A percentile compares a stretch with the other conserved stretches of the same genome.
These are phyloP conservation scores for Mollisiaceae sp. DNA, from an alignment of 2,329 filamentous ascomycete genomes.

Conservation along the genomic window DNA sequence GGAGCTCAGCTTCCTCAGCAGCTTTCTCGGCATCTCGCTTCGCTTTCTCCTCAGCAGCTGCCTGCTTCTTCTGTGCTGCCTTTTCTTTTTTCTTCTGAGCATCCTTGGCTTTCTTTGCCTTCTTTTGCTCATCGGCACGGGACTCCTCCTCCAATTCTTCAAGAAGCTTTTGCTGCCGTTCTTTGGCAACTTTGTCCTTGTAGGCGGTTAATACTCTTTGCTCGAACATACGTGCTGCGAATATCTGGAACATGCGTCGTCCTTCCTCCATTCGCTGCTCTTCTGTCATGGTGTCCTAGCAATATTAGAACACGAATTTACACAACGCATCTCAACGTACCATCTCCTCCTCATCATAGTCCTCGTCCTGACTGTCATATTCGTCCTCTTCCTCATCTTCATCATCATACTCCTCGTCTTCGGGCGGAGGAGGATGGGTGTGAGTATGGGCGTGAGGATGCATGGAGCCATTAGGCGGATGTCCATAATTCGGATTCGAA, in stretches of 20 bases:
- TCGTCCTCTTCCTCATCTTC: constrained; percentile 64
- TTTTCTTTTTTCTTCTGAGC: constrained; percentile 96
- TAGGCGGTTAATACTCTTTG: constrained; percentile 97
- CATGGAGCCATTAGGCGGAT: constrained; percentile 61
- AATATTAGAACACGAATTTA: constrained; percentile 44
- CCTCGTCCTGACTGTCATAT: constrained; percentile 65
- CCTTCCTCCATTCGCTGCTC: constrained; percentile 99
- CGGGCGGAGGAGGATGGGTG: constrained; percentile 73
- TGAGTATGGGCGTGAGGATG: constrained; percentile 54
- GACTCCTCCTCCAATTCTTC: constrained; percentile 90
- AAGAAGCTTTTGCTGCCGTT: constrained; percentile 87
- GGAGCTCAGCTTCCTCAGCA: constrained; percentile 79
- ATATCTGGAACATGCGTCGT: constrained; percentile 98
- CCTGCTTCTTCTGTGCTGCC: constrained; percentile 85
- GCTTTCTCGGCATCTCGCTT: constrained; percentile 87
- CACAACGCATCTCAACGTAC: constrained; percentile 45
- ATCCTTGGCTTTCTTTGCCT: constrained; percentile 92
- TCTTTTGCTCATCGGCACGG: constrained; percentile 75
- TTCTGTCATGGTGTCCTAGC: constrained; percentile 92
- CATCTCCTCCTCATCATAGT: constrained; percentile 81
- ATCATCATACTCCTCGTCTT: constrained; percentile 75
- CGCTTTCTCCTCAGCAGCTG: constrained; percentile 88
- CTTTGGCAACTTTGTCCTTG: constrained; percentile 92
- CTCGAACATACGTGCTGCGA: constrained; percentile 98
- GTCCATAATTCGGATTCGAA: constrained; percentile 64